A percentile compares a stretch with the other conserved stretches of the same genome.
These are phyloP conservation scores for Guillardia theta DNA, from an alignment of 78 protist genomes.

Conservation along the genomic window DNA sequence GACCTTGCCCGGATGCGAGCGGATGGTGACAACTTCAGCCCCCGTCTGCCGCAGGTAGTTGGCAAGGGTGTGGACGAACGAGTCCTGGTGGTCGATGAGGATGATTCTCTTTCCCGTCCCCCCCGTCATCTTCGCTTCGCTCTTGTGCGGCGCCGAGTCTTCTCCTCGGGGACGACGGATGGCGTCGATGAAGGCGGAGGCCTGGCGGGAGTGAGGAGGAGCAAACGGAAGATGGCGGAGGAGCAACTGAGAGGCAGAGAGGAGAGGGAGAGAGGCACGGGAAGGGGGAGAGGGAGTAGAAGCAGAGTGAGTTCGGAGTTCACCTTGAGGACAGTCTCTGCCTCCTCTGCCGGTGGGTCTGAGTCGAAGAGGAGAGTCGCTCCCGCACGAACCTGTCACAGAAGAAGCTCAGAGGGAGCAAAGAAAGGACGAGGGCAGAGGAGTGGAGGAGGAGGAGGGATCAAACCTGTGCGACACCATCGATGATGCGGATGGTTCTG, in stretches of 20 bases:
- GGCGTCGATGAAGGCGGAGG: not conserved
- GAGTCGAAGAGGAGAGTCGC: conserved; percentile 58
- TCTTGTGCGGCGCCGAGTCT: no score
- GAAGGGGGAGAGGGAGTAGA: not conserved
- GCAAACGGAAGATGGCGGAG: not conserved
- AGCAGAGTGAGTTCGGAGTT: not conserved
- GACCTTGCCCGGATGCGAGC: not conserved
- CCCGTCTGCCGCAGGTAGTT: conserved; percentile 50
- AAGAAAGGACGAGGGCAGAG: not conserved
- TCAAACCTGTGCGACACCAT: conserved; percentile 23
- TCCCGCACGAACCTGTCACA: conserved; percentile 48
- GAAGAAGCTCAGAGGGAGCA: not conserved
- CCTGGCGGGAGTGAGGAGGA: not conserved
- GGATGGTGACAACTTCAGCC: conserved; percentile 30
- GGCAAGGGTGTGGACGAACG: conserved; percentile 57
- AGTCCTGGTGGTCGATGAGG: conserved; percentile 53
- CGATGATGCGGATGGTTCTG: conserved; percentile 31
- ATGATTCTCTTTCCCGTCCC: conserved; percentile 5
- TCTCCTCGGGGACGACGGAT: conserved; percentile 12
- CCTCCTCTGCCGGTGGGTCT: conserved; percentile 50
- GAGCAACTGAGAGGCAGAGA: not conserved
- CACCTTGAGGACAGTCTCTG: conserved; percentile 51
- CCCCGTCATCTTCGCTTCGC: not conserved
- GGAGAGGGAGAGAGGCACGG: not conserved
- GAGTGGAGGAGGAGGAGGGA: not conserved